These are phyloP conservation scores for Neostapfia colusana DNA, from an alignment of 176 grass and related monocot species.

Conservation along the genomic window DNA sequence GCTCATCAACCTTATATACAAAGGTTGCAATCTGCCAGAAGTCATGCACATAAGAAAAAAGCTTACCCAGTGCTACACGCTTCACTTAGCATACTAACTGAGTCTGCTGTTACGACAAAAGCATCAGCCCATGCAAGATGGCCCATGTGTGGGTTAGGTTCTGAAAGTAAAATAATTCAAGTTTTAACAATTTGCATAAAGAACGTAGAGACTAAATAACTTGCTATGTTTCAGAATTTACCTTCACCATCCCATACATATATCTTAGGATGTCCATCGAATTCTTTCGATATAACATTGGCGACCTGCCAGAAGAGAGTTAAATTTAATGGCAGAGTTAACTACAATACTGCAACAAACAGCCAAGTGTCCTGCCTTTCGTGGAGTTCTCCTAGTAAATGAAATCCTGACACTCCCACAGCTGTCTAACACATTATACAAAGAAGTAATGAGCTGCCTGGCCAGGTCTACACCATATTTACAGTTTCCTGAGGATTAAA, in stretches of 20 bases:
- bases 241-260: constrained; percentile 90
- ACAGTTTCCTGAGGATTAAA: constrained; percentile 67
- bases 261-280: constrained; percentile 67
- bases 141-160: constrained; percentile 86
- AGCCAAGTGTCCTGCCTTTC: constrained; percentile 51
- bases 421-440: constrained; percentile 72
- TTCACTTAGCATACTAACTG: constrained; percentile 92
- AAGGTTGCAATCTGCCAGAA: constrained; percentile 3
- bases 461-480: constrained; percentile 81
- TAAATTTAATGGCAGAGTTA: constrained; percentile 15
- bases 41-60: constrained; percentile 3
- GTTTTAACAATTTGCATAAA: constrained; percentile 14
- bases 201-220: constrained; percentile 20
- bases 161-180: constrained; percentile 42
- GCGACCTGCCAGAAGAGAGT: constrained; percentile 49
- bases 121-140: constrained; percentile 98
- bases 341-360: constrained; percentile 10
- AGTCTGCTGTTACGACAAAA: constrained; percentile 88
- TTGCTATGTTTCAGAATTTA: constrained; percentile 36
- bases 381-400: constrained; percentile 80
- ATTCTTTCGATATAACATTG: constrained; percentile 67
- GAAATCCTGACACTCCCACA: constrained; percentile 90
- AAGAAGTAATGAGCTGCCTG: constrained; percentile 59
- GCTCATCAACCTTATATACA: constrained; percentile 13
- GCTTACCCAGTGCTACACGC: constrained; percentile 88